Evolutionary conservation across 1,284 basidiomycete genomes (phyloP), one percentile per base, ranked within the genome.

Genomic region (Gymnopus androsaceus): DNA sequence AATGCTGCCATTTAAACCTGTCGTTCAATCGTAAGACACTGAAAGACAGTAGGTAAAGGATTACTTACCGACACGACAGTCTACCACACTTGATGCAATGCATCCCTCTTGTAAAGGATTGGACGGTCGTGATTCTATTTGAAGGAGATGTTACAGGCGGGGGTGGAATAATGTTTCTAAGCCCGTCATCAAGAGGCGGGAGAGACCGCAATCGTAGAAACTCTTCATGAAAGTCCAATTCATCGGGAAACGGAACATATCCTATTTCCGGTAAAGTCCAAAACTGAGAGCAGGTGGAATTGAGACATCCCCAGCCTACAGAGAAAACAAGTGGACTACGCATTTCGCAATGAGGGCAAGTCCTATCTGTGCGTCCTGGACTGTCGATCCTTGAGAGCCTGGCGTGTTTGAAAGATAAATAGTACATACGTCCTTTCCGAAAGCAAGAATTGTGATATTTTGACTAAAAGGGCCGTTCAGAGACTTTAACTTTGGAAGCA

Each of bases 1-100:
- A 89, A 54, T 77, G 66, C 64, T 89, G 81, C 88, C 88, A 90
- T 68, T 83, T 86, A 54, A 68, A 83, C 63, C 88, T 89, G 60
- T 41, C 46, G n/a, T 54, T 17, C 52, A 50, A 21, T 14, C n/a
- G 19, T 55, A 25, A 30, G 23, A 34, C 51, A n/a, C 40, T 23
- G 30, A 41, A 44, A 42, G 50, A 37, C 15, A 8, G 40, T 46
- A 63, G 21, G 8, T n/a, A 14, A 7, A 7, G 14, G 9, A 36
- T 8, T 33, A 14, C 76, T 58, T 53, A 87, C 88, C 89, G 80
- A 73, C 82, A 83, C 7, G 88, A 88, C 25, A 92, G 68, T 21
- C 87, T 79, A 21, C 89, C 89, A 64, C 89, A 92, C 8, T 68
- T 59, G 15, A 54, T 59, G 65, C 89, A 92, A 65, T 89, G 85